Evolutionary conservation across 129 eudicot species (phyloP).

Genomic region (Escallonia herrerae): DNA sequence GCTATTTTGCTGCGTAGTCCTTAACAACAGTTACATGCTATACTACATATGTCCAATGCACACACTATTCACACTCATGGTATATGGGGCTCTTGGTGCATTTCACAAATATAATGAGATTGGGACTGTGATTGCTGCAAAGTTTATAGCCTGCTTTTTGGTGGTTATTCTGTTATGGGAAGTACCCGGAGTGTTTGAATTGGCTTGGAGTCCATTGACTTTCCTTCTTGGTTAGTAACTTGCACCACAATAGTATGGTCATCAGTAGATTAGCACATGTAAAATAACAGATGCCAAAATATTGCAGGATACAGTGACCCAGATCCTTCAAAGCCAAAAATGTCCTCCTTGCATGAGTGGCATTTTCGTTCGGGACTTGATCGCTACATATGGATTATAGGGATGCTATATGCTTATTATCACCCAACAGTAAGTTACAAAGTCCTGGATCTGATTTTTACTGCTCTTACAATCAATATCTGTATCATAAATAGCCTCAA

Average conservation of each 20-base stretch:
- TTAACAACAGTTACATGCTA: slow-evolving; percentile 62
- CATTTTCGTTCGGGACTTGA: slow-evolving; percentile 90
- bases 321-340: slow-evolving; percentile 56
- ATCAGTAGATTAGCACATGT: background rate
- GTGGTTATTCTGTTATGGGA: slow-evolving; percentile 80
- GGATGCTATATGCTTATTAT: slow-evolving; percentile 90
- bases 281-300: background rate
- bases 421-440: slow-evolving; percentile 67
- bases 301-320: slow-evolving; percentile 62
- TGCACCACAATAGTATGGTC: background rate
- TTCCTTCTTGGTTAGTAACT: slow-evolving; percentile 68
- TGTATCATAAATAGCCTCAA: too few species aligned
- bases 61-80: slow-evolving; percentile 92
- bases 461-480: too few species aligned
- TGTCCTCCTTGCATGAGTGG: slow-evolving; percentile 67
- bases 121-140: slow-evolving; percentile 58
- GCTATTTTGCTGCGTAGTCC: slow-evolving; percentile 58
- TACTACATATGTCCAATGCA: slow-evolving; percentile 97
- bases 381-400: slow-evolving; percentile 82
- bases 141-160: slow-evolving; percentile 54
- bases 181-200: slow-evolving; percentile 80
- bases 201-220: slow-evolving; percentile 77
- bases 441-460: background rate
- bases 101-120: slow-evolving; percentile 61
- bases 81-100: slow-evolving; percentile 82